Evolutionary conservation across 371 early-diverging fungal genomes (phyloP), one percentile per base, ranked within the genome.

Genomic region (Choanephora cucurbitarum): DNA sequence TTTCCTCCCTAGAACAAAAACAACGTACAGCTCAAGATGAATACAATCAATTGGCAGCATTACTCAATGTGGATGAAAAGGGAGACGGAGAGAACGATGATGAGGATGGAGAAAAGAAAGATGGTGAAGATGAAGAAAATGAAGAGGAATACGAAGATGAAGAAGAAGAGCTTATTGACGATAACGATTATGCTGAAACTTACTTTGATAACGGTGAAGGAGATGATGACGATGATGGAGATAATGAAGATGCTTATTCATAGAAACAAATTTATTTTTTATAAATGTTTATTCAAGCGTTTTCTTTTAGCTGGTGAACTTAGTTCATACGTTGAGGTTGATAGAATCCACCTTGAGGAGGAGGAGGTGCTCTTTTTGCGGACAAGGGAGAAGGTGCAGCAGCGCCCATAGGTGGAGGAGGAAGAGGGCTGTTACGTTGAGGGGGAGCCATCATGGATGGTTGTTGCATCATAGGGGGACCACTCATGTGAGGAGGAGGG

Each of bases 131-230:
- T 46, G 66, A 66, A 15, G 59, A 44, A 13, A 67, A 64, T 49
- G 43, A 51, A 13, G 75, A 69, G 19, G 73, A 75, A 18, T 67
- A 73, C 33, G 67, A 67, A 31, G 80, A 78, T 42, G 82, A 82
- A 21, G 82, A 82, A 63, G 82, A 79, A 54, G 80, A 82, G 6
- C 42, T 71, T 33, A 67, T 73, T 5, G 82, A 80, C 55, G 79
- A 74, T 22, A 78, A 73, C 37, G 82, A 82, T 60, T 78, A 82
- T 67, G 73, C 64, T 18, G 69, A 76, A 57, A 78, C 69, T 31
- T 79, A 82, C 70, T 79, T 79, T 70, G 82, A 82, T 52, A 78
- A 82, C 53, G 82, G 76, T 34, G 75, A 77, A 66, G 77, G 60
- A 3, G 79, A 79, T 23, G 78, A 73, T 46, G 49, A 64, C 52